Percentiles rank a stretch among this genome's conserved stretches.
phyloP scores from a whole-genome alignment of 148 eudicot species.

The Chenopodium formosanum region DNA sequence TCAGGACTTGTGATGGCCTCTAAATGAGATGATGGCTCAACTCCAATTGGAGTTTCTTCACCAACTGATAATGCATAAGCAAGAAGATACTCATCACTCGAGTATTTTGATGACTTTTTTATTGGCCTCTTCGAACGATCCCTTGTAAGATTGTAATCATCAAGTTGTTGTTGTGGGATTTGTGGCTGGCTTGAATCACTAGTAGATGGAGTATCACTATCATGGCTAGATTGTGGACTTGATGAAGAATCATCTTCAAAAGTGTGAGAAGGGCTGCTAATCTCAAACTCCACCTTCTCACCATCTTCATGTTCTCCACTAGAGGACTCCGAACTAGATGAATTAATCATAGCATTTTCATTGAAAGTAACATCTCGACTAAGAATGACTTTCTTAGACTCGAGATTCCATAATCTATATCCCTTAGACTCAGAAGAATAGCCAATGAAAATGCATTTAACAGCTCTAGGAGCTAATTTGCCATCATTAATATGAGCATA shows the following conservation, averaged over 20 bases:
- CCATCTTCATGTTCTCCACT: not conserved
- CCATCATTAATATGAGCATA: too few species aligned
- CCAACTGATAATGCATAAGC: not conserved
- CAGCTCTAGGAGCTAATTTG: too few species aligned
- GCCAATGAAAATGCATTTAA: too few species aligned
- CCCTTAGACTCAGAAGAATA: too few species aligned
- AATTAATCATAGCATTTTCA: not conserved
- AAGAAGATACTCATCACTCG: not conserved
- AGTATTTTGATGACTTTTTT: too few species aligned
- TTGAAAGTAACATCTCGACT: not conserved
- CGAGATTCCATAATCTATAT: too few species aligned
- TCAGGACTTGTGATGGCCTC: not conserved
- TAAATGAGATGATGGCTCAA: not conserved
- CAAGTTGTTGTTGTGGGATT: too few species aligned
- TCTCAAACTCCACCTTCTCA: constrained; percentile 11
- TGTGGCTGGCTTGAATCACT: not conserved
- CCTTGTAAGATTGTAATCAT: not conserved
- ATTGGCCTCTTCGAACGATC: not conserved
- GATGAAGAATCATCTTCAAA: not conserved
- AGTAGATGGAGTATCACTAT: not conserved
- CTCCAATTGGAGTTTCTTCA: not conserved
- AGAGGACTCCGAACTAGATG: not conserved
- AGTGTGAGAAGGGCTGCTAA: not conserved
- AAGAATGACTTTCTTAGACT: too few species aligned
- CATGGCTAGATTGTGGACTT: not conserved